These are phyloP conservation scores for Urtica urens DNA, from an alignment of 306 rosid genomes.

Conservation along the genomic window DNA sequence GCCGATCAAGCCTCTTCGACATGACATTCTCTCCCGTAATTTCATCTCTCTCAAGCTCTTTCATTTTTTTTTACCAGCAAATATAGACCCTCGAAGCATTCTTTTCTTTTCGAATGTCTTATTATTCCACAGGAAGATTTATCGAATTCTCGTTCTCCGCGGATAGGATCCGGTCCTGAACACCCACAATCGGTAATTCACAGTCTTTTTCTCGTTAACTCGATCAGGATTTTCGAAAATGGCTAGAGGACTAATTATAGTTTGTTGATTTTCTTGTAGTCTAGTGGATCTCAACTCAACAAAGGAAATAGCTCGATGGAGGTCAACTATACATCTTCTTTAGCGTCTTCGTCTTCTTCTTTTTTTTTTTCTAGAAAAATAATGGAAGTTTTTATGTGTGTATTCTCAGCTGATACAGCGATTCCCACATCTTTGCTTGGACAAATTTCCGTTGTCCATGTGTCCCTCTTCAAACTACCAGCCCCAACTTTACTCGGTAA, in stretches of 20 bases:
- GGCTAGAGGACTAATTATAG: neutral
- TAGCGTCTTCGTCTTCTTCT: too few species aligned
- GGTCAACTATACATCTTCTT: neutral
- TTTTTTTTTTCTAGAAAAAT: too few species aligned
- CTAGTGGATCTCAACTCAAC: constrained; percentile 1
- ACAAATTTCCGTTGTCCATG: constrained; percentile 13
- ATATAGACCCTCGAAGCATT: constrained; percentile 1
- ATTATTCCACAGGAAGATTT: too few species aligned
- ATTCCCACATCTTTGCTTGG: constrained; percentile 32
- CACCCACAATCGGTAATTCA: neutral
- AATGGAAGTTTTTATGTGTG: too few species aligned
- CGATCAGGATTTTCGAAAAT: neutral
- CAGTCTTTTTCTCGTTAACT: neutral
- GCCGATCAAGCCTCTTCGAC: constrained; percentile 49
- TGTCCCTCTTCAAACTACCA: constrained; percentile 9
- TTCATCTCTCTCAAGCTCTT: neutral
- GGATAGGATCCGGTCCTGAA: neutral
- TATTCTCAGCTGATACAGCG: constrained; percentile 16
- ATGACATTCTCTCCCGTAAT: constrained; percentile 16
- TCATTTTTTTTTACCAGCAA: neutral
- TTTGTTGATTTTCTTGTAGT: neutral
- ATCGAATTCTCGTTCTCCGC: too few species aligned
- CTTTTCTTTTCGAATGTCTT: too few species aligned
- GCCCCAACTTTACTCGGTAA: constrained; percentile 16
- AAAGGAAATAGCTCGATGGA: constrained; percentile 1